A percentile compares a stretch with the other conserved stretches of the same genome.
These are phyloP conservation scores for Populus tomentosa DNA, from an alignment of 441 rosid species.

Conservation along the genomic window DNA sequence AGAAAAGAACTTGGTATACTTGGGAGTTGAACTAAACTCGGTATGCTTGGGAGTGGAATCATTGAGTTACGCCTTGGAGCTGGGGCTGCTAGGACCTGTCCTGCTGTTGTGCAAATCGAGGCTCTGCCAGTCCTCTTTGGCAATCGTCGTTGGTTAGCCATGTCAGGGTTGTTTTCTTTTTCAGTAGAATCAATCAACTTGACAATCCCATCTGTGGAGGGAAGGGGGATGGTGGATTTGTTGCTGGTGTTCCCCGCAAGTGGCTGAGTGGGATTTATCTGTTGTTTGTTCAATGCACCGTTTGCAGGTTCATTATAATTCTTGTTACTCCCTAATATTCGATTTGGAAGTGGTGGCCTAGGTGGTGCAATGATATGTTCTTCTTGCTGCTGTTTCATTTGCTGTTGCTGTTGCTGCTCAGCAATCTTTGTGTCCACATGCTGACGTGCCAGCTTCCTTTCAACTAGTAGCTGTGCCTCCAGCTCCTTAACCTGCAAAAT, in stretches of 20 bases:
- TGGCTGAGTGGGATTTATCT: conserved; percentile 30
- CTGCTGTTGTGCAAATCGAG: conserved; percentile 51
- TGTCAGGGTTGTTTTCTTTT: conserved; percentile 82
- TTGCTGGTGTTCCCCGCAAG: conserved; percentile 36
- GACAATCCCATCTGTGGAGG: conserved; percentile 33
- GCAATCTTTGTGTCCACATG: conserved; percentile 88
- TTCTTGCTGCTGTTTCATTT: conserved; percentile 52
- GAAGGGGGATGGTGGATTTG: conserved; percentile 32
- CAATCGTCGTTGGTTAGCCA: conserved; percentile 43
- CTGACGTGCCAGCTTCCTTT: conserved; percentile 95
- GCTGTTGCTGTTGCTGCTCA: conserved; percentile 43
- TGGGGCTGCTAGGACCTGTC: conserved; percentile 35
- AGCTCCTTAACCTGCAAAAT: conserved; percentile 77
- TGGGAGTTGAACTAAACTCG: no score
- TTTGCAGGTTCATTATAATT: conserved; percentile 31
- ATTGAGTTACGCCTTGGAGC: conserved; percentile 78
- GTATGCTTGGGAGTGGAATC: conserved; percentile 51
- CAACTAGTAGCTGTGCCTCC: conserved; percentile 82
- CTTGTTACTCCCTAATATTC: conserved; percentile 38
- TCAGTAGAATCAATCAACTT: conserved; percentile 47
- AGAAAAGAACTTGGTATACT: conserved; percentile 32
- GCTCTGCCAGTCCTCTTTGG: conserved; percentile 75
- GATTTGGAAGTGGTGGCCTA: conserved; percentile 52
- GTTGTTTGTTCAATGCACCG: conserved; percentile 30
- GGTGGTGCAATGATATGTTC: conserved; percentile 38